Conservation (phyloP, 2,329 filamentous ascomycete species). For the Magnaporthiopsis poae region DNA sequence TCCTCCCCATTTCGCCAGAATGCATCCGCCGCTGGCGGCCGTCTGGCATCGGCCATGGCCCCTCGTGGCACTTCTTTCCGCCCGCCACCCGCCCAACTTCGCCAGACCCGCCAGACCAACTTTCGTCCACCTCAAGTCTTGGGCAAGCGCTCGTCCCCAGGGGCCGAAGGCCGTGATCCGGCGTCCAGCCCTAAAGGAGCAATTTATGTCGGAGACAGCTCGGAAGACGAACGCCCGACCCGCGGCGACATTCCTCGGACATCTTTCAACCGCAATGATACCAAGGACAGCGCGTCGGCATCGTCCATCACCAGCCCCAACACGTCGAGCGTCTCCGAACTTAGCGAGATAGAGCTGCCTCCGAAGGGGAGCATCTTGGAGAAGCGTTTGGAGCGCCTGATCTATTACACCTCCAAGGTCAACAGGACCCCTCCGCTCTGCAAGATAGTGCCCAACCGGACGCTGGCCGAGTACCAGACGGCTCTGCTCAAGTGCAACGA, state of each 20-base stretch:
- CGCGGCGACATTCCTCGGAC: slow-evolving; percentile 57
- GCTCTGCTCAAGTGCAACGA: slow-evolving; percentile 10
- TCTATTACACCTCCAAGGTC: neutral
- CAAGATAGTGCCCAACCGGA: slow-evolving; percentile 5
- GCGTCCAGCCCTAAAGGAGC: slow-evolving; percentile 19
- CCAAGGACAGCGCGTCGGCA: slow-evolving; percentile 4
- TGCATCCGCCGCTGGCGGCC: slow-evolving; percentile 19
- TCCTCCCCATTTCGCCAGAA: slow-evolving; percentile 61
- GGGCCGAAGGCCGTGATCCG: neutral
- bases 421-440: neutral
- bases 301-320: slow-evolving; percentile 3
- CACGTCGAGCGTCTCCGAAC: neutral
- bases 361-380: slow-evolving; percentile 5
- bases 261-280: slow-evolving; percentile 31
- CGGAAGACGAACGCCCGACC: slow-evolving; percentile 45
- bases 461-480: slow-evolving; percentile 7
- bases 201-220: slow-evolving; percentile 42
- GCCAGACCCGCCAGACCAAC: slow-evolving; percentile 13
- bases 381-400: slow-evolving; percentile 5
- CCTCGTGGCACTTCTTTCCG: slow-evolving; percentile 66
- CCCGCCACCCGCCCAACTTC: slow-evolving; percentile 26
- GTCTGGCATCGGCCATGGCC: slow-evolving; percentile 56
- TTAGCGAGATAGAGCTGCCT: neutral
- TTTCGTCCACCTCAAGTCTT: slow-evolving; percentile 1
- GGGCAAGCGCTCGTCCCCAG: slow-evolving; percentile 7